Evolutionary conservation across 768 basidiomycete genomes (phyloP).

Genomic region (Psilocybe sp.): DNA sequence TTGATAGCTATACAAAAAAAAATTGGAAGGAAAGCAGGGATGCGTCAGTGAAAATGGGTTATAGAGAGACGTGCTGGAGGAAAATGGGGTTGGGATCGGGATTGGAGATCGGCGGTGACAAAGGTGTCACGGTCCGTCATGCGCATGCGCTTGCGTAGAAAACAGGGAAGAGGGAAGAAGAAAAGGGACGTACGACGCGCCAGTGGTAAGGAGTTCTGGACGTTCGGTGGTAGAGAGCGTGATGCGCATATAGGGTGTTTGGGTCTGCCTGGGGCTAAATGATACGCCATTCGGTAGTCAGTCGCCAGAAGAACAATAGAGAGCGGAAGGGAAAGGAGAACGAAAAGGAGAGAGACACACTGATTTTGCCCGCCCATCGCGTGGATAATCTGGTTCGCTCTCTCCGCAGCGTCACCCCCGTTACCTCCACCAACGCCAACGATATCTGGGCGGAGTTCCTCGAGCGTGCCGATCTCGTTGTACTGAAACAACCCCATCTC

Average conservation of each 20-base stretch:
- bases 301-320: too few species aligned
- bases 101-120: too few species aligned
- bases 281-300: too few species aligned
- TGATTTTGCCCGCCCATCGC: constrained; percentile 58
- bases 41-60: constrained; percentile 40
- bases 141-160: too few species aligned
- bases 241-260: constrained; percentile 68
- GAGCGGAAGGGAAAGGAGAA: constrained; percentile 1
- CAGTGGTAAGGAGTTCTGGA: constrained; percentile 32
- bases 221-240: constrained; percentile 53
- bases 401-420: constrained; percentile 9
- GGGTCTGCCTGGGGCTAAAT: constrained; percentile 49
- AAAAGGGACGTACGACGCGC: constrained; percentile 46
- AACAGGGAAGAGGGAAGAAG: background rate
- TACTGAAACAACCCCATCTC: constrained; percentile 70
- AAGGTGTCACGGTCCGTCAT: too few species aligned
- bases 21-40: constrained; percentile 17
- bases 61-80: too few species aligned
- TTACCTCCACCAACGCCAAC: background rate
- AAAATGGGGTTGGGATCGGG: too few species aligned
- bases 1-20: constrained; percentile 20
- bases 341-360: constrained; percentile 36
- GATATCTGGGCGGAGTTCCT: constrained; percentile 29
- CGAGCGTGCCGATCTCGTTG: constrained; percentile 63
- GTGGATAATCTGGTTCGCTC: constrained; percentile 32